Conservation (phyloP, 495 filamentous ascomycete genomes). For the Daldinia loculata region DNA sequence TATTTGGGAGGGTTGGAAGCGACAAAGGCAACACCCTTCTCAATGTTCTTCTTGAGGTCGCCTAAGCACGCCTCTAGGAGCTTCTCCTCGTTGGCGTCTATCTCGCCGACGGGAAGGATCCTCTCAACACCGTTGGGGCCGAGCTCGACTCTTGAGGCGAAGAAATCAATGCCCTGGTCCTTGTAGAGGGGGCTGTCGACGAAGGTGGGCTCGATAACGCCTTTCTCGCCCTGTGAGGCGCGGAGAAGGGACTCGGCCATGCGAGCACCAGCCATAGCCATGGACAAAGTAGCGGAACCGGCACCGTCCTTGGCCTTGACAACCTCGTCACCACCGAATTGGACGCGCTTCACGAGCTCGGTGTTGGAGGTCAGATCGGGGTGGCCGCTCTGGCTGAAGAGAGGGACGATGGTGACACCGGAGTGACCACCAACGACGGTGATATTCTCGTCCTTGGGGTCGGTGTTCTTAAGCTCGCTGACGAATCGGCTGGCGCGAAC, state of each 20-base stretch:
- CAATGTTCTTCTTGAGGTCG: slow-evolving; percentile 86
- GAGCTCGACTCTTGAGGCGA: slow-evolving; percentile 91
- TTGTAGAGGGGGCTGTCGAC: slow-evolving; percentile 97
- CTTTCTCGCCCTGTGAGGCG: slow-evolving; percentile 92
- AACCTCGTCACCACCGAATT: slow-evolving; percentile 99
- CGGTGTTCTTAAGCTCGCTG: slow-evolving; percentile 86
- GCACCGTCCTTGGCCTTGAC: slow-evolving; percentile 99
- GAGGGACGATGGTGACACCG: slow-evolving; percentile 96
- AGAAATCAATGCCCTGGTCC: slow-evolving; percentile 95
- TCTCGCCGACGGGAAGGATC: slow-evolving; percentile 82
- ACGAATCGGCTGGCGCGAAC: slow-evolving; percentile 98
- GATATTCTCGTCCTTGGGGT: slow-evolving; percentile 92
- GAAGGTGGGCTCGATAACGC: slow-evolving; percentile 94
- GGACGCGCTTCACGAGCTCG: slow-evolving; percentile 89
- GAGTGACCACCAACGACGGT: slow-evolving; percentile 97
- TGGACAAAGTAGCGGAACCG: slow-evolving; percentile 96
- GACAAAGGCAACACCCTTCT: slow-evolving; percentile 64
- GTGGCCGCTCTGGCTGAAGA: slow-evolving; percentile 93
- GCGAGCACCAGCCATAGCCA: slow-evolving; percentile 98
- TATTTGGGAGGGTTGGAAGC: slow-evolving; percentile 65
- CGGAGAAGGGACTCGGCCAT: slow-evolving; percentile 95
- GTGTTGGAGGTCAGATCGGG: slow-evolving; percentile 77
- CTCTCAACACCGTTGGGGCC: slow-evolving; percentile 96
- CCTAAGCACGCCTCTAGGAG: slow-evolving; percentile 82
- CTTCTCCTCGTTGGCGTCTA: slow-evolving; percentile 86